Conservation (phyloP, 257 asterid species). For the Gentiana macrophylla region DNA sequence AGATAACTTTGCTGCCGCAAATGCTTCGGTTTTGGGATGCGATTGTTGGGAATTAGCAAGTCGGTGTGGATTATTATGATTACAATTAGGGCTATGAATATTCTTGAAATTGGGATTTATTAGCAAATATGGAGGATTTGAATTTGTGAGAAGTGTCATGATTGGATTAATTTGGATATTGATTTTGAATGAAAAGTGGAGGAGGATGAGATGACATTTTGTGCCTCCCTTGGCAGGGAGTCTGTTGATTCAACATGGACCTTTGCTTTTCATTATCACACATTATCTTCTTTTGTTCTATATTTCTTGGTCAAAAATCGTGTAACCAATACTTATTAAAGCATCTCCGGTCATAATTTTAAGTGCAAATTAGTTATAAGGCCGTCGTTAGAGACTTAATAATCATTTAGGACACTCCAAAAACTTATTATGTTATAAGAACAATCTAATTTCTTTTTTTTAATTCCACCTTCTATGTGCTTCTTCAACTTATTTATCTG, state of each 20-base stretch:
- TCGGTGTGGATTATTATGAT: not conserved
- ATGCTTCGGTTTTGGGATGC: conserved; percentile 21
- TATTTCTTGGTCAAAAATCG: too few species aligned
- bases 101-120: conserved; percentile 32
- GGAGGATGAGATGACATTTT: not conserved
- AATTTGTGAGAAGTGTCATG: not conserved
- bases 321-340: too few species aligned
- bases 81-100: conserved; percentile 26
- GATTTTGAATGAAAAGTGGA: conserved; percentile 11
- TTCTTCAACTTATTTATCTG: too few species aligned
- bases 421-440: too few species aligned
- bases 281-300: conserved; percentile 29
- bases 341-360: too few species aligned
- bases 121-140: not conserved
- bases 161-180: conserved; percentile 1
- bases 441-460: too few species aligned
- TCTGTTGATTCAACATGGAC: conserved; percentile 23
- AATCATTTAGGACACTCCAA: too few species aligned
- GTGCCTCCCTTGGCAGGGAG: too few species aligned
- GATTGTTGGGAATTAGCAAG: too few species aligned
- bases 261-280: conserved; percentile 39
- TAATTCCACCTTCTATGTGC: too few species aligned
- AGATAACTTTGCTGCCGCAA: conserved; percentile 1
- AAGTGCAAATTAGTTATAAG: too few species aligned
- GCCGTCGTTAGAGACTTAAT: too few species aligned